Evolutionary conservation across 192 early-diverging fungal species (phyloP).

Genomic region (Podila clonocystis): DNA sequence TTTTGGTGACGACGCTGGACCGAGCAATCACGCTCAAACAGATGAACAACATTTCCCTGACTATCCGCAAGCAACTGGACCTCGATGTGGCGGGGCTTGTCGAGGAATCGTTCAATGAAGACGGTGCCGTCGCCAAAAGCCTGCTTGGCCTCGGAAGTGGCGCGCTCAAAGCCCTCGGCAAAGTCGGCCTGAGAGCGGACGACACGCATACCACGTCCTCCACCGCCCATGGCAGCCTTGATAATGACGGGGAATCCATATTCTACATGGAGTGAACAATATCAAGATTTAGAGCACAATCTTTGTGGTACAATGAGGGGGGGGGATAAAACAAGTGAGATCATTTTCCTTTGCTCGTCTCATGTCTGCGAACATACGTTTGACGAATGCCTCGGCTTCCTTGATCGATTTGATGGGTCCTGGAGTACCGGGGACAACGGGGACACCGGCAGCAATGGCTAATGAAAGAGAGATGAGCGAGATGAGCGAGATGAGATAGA

Average conservation of each 20-base stretch:
- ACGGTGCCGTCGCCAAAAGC: constrained; percentile 98
- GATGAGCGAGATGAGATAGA: no score
- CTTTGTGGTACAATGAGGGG: background rate
- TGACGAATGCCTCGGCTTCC: constrained; percentile 79
- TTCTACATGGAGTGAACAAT: constrained; percentile 35
- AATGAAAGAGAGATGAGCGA: background rate
- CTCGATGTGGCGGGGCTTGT: constrained; percentile 95
- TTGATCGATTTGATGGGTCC: constrained; percentile 76
- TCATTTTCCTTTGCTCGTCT: background rate
- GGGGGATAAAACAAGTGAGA: background rate
- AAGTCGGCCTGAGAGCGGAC: constrained; percentile 80
- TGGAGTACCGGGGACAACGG: constrained; percentile 94
- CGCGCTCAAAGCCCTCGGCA: constrained; percentile 83
- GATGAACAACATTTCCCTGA: constrained; percentile 87
- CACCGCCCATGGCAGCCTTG: constrained; percentile 97
- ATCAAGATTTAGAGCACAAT: background rate
- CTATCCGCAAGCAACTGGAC: constrained; percentile 93
- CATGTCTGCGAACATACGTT: constrained; percentile 15
- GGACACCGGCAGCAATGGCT: constrained; percentile 85
- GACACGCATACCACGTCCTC: constrained; percentile 97
- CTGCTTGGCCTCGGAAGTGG: constrained; percentile 86
- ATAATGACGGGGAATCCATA: constrained; percentile 96
- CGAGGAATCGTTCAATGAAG: constrained; percentile 94
- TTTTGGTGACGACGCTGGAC: constrained; percentile 98
- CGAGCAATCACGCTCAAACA: constrained; percentile 97